Evolutionary conservation across 371 early-diverging fungal genomes (phyloP).

Genomic region (Haplosporangium sp.): DNA sequence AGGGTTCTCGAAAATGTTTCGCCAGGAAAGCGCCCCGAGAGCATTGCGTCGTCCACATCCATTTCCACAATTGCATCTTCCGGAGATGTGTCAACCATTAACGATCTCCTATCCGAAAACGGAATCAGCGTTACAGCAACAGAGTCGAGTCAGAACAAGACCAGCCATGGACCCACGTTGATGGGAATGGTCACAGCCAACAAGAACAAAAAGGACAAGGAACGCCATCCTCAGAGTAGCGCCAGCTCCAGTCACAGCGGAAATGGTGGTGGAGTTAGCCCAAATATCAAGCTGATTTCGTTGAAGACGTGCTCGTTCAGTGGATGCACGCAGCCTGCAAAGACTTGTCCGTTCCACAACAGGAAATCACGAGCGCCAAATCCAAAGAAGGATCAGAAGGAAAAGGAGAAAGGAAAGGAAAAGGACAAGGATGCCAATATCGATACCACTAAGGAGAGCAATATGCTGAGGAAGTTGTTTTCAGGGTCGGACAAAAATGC

Average conservation of each 20-base stretch:
- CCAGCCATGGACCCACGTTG: slow-evolving; percentile 14
- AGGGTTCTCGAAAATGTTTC: slow-evolving; percentile 22
- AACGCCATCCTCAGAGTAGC: slow-evolving; percentile 15
- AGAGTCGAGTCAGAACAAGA: slow-evolving; percentile 7
- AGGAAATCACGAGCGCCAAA: slow-evolving; percentile 22
- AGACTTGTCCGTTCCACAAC: slow-evolving; percentile 37
- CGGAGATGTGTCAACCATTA: slow-evolving; percentile 32
- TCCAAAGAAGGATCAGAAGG: slow-evolving; percentile 18
- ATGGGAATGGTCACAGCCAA: slow-evolving; percentile 31
- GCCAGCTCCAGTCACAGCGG: slow-evolving; percentile 39
- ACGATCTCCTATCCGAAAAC: slow-evolving; percentile 29
- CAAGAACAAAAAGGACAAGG: slow-evolving; percentile 35
- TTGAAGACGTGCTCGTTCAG: slow-evolving; percentile 26
- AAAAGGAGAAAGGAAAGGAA: slow-evolving; percentile 29
- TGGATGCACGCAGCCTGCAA: slow-evolving; percentile 43
- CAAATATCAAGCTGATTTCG: slow-evolving; percentile 32
- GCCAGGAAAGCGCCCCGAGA: slow-evolving; percentile 27
- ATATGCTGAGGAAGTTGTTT: slow-evolving; percentile 10
- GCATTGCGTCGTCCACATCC: slow-evolving; percentile 38
- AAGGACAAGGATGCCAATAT: slow-evolving; percentile 18
- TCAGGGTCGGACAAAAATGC: slow-evolving; percentile 19
- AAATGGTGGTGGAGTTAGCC: slow-evolving; percentile 24
- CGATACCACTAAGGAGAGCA: slow-evolving; percentile 5
- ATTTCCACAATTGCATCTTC: slow-evolving; percentile 40
- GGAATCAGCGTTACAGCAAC: slow-evolving; percentile 7